Conservation (phyloP, 495 filamentous ascomycete genomes). For the Podospora pseudocomata region DNA sequence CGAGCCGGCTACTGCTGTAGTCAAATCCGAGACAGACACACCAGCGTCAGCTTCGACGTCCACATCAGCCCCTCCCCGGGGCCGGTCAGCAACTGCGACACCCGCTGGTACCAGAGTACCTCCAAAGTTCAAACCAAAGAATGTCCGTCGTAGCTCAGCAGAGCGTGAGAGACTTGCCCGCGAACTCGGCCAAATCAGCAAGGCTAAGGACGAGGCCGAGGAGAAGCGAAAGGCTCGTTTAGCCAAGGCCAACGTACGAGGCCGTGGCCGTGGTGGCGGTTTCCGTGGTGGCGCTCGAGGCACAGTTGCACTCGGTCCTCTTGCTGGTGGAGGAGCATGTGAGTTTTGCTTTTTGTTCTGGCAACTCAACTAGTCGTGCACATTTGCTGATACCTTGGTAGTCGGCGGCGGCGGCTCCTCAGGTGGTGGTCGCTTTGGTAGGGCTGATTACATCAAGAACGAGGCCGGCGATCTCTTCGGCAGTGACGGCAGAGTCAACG, state of each 20-base stretch:
- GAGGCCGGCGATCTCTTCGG: conserved; percentile 27
- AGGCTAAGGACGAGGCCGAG: conserved; percentile 34
- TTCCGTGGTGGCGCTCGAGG: conserved; percentile 28
- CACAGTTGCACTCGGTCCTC: conserved; percentile 38
- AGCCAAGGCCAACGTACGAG: conserved; percentile 31
- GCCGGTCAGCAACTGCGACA: conserved; percentile 6
- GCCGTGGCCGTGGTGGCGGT: conserved; percentile 41
- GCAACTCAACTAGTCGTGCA: not conserved
- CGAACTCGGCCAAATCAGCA: conserved; percentile 33
- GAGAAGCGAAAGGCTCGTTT: conserved; percentile 21
- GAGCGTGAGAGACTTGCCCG: conserved; percentile 42
- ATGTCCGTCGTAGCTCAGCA: conserved; percentile 38
- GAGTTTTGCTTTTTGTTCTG: conserved; percentile 28
- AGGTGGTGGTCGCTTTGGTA: not conserved
- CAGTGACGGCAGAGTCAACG: conserved; percentile 38
- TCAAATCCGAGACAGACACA: conserved; percentile 1
- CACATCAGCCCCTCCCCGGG: not conserved
- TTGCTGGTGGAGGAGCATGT: conserved; percentile 36
- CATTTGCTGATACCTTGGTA: not conserved
- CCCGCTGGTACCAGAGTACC: conserved; percentile 4
- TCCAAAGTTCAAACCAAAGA: conserved; percentile 42
- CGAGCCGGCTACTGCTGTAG: conserved; percentile 7
- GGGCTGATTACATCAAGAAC: conserved; percentile 17
- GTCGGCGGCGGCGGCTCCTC: not conserved
- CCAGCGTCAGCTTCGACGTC: conserved; percentile 9